phyloP scores from a whole-genome alignment of 1,139 yeast species.

The Candida buenavistaensis region DNA sequence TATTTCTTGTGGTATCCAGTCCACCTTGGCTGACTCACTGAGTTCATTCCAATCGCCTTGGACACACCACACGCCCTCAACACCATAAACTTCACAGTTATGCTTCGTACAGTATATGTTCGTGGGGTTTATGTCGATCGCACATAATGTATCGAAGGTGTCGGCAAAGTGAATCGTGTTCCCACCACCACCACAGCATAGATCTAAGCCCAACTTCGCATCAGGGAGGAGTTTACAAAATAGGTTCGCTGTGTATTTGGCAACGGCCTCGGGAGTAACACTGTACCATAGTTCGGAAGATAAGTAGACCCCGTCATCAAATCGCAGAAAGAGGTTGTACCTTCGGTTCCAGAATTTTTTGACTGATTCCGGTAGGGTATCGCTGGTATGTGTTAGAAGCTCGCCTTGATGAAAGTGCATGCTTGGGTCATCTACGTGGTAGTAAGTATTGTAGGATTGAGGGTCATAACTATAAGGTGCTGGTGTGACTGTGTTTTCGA shows the following conservation, averaged over 20 bases:
- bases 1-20: conserved; percentile 15
- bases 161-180: conserved; percentile 81
- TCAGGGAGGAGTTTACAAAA: conserved; percentile 40
- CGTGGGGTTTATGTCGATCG: conserved; percentile 62
- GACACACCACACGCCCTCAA: conserved; percentile 47
- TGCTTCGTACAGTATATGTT: conserved; percentile 67
- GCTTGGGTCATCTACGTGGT: neutral
- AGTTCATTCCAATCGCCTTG: conserved; percentile 59
- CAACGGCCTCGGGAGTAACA: conserved; percentile 83
- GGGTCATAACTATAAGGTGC: conserved; percentile 4
- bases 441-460: neutral
- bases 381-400: conserved; percentile 38
- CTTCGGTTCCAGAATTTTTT: conserved; percentile 63
- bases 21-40: conserved; percentile 16
- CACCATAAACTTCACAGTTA: conserved; percentile 74
- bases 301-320: conserved; percentile 70
- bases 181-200: conserved; percentile 97
- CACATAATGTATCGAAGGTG: conserved; percentile 57
- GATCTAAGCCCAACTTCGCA: conserved; percentile 55
- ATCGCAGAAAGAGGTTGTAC: conserved; percentile 56
- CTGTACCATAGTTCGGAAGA: conserved; percentile 85
- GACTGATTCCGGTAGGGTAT: conserved; percentile 42
- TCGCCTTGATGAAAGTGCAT: conserved; percentile 28
- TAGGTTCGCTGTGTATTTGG: conserved; percentile 62
- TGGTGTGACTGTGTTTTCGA: conserved; percentile 1